Evolutionary conservation across 2,329 filamentous ascomycete genomes (phyloP), one percentile per base, ranked within the genome.

Genomic region (Xylariaceae sp.): DNA sequence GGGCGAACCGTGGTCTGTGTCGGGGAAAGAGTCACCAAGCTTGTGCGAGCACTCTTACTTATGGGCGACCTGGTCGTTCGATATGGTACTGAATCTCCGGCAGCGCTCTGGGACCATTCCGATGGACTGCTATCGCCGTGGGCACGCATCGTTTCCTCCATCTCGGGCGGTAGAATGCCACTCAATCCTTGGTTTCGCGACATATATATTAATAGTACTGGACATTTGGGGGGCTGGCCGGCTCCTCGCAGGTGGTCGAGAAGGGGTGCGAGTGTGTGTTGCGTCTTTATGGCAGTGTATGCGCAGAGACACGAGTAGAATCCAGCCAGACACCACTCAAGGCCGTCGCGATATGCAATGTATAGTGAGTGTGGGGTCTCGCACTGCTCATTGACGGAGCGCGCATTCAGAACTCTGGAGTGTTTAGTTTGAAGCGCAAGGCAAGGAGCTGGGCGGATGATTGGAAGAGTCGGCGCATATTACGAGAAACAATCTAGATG

Each of bases 1-100:
- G 86, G 77, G 63, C 87, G 84, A 68, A 87, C 82, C 51, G 81
- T 82, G 64, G 37, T 72, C 65, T 76, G 73, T 62, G 68, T 54
- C 48, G 61, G 66, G 62, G 63, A 62, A 60, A 62, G 66, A 56
- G 73, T 63, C 51, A 68, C 71, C 56, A 71, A 69, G 59, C 65
- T 65, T 51, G 63, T 57, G 60, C 63, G 69, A 57, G 55, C 58
- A 55, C 65, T 67, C 60, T 56, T 66, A 53, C 53, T 65, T 53
- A 63, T 63, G 47, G 59, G 50, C 45, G 55, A 51, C 57, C 65
- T 65, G 51, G 65, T 69, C 55, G 63, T 62, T 56, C 59, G 64
- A 48, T 60, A 64, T 44, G 67, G 64, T 55, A 65, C 54, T 49
- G 68, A 62, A 59, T 70, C 69, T 67, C 71, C 65, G 57, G 68